These are phyloP conservation scores for Cryphonectria carpinicola DNA, from an alignment of 2,329 filamentous ascomycete species.

Conservation along the genomic window DNA sequence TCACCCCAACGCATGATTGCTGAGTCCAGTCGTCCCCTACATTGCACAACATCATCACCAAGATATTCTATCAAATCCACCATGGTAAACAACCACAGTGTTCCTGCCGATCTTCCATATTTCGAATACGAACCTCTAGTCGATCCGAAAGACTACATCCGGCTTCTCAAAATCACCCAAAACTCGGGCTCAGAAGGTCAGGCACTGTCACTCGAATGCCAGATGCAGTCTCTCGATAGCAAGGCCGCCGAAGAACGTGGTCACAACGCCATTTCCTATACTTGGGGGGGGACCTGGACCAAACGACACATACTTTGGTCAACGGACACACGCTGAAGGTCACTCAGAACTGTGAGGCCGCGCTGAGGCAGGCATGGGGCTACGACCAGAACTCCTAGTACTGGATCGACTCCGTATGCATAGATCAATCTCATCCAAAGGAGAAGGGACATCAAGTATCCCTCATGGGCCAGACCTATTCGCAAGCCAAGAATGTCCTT, in stretches of 20 bases:
- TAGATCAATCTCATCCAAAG: not conserved
- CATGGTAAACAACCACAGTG: not conserved
- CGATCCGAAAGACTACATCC: not conserved
- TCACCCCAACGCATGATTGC: too few species aligned
- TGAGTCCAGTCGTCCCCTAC: too few species aligned
- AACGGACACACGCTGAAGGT: not conserved
- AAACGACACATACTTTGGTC: not conserved
- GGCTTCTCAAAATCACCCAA: not conserved
- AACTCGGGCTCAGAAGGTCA: not conserved
- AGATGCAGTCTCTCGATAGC: not conserved
- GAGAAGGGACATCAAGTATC: not conserved
- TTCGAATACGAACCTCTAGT: not conserved
- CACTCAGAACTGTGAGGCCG: not conserved
- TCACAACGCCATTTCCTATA: not conserved
- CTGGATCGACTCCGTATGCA: not conserved
- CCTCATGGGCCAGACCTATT: not conserved
- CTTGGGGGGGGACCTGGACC: not conserved
- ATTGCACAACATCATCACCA: not conserved
- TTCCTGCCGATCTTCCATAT: fast-evolving
- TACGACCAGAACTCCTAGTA: not conserved
- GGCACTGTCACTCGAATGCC: not conserved
- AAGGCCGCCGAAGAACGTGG: not conserved
- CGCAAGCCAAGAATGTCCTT: not conserved
- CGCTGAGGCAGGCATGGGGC: not conserved
- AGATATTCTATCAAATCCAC: not conserved